Base-by-base conservation (phyloP, 495 filamentous ascomycete genomes). In the Cetradonia linearis region DNA sequence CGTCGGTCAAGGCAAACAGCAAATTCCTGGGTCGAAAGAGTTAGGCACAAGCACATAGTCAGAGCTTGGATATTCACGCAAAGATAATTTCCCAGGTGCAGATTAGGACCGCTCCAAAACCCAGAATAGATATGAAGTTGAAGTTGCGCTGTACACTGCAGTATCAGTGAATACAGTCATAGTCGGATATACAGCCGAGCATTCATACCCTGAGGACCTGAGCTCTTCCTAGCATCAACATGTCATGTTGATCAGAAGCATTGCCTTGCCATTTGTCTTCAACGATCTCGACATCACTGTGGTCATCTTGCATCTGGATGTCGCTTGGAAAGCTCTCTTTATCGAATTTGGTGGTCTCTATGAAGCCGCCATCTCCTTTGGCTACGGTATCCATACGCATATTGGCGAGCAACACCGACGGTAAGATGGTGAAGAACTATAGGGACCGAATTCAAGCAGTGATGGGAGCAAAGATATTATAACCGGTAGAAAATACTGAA, bases 1-100 rank as follows among this genome's bases (percentile, higher is more conserved):
- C 80, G 70, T 83, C 76, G 33, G 72, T 73, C 50, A 84, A 67
- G 7, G 75, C 76, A 48, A 70, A 70, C 13, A 69, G 67, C 30
- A 81, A 49, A 56, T 76, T 58, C 42, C 72, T 76, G 52, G 25
- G 0, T 25, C 20, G 18, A 7, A 18, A 13, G 16, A 28, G 14
- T 62, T 30, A 49, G 54, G 28, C 48, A n/a, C 48, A 52, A 52
- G 27, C 31, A 7, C 18, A 52, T 33, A 14, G 16, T 16, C 25
- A 31, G 31, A 31, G 28, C 18, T 25, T n/a, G 9, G n/a, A 18
- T 33, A 52, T 27, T 30, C 27, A 65, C 65, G 56, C 60, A 37
- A 65, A 62, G 23, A 62, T 36, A 36, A 62, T 37, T 40, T 67
- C 65, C 65, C 65, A 67, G 8, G 65, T 67, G 16, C 49, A 57